Evolutionary conservation across 805 yeast genomes (phyloP).

Genomic region (Lipomyces spencermartinsiae): DNA sequence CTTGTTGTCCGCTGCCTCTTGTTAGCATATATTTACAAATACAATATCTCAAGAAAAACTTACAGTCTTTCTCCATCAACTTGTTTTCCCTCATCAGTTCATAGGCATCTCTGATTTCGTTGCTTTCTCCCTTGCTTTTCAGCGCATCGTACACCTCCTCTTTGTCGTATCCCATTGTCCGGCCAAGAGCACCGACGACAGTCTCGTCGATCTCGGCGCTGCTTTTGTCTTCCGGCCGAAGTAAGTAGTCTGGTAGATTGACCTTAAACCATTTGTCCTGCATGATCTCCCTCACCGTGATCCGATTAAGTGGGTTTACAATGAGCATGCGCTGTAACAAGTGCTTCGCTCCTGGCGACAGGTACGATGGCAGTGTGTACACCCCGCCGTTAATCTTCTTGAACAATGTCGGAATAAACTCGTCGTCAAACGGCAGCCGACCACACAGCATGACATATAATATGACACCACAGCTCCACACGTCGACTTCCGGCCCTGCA

Average conservation of each 20-base stretch:
- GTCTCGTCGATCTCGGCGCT: conserved; percentile 68
- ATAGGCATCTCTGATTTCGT: conserved; percentile 85
- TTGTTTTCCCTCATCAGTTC: conserved; percentile 80
- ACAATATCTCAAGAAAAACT: not conserved
- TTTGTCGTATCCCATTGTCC: conserved; percentile 87
- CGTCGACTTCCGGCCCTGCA: conserved; percentile 98
- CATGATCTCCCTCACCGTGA: conserved; percentile 89
- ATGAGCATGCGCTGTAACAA: conserved; percentile 88
- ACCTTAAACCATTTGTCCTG: conserved; percentile 92
- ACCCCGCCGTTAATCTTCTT: conserved; percentile 91
- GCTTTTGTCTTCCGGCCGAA: conserved; percentile 59
- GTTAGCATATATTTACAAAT: not conserved
- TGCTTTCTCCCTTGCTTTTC: conserved; percentile 56
- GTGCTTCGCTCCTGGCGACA: conserved; percentile 84
- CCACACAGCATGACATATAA: conserved; percentile 96
- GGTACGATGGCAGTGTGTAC: conserved; percentile 84
- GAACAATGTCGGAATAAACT: conserved; percentile 90
- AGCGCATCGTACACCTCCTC: conserved; percentile 82
- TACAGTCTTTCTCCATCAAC: conserved; percentile 66
- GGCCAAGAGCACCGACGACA: conserved; percentile 72
- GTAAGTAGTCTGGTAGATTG: conserved; percentile 77
- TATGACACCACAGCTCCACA: conserved; percentile 97
- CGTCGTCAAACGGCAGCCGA: conserved; percentile 94
- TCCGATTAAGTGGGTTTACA: conserved; percentile 91
- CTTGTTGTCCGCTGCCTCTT: conserved; percentile 44